Percentiles rank a stretch among this genome's conserved stretches.
Evolutionary conservation across 2,329 filamentous ascomycete genomes (phyloP).

Genomic region (Aspergillus thermomutatus): DNA sequence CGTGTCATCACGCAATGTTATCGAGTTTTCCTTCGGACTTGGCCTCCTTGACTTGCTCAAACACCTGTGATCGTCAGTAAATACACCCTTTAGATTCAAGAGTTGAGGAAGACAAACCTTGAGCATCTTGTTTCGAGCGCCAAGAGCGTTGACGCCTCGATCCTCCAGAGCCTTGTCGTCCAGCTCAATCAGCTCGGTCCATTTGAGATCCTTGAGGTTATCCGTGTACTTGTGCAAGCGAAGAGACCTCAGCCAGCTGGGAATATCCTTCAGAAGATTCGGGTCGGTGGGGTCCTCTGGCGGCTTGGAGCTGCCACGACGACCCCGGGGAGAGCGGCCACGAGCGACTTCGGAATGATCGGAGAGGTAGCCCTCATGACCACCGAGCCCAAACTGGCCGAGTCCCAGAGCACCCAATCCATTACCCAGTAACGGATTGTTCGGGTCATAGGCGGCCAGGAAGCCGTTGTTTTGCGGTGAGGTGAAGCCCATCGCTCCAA

Average conservation of each 20-base stretch:
- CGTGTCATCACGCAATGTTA: conserved; percentile 25
- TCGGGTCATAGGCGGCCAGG: conserved; percentile 76
- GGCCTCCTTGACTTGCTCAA: conserved; percentile 89
- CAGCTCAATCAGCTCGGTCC: conserved; percentile 86
- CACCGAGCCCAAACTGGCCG: conserved; percentile 65
- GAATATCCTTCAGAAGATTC: conserved; percentile 86
- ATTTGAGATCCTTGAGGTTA: conserved; percentile 94
- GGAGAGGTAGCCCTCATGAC: conserved; percentile 82
- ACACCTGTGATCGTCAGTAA: conserved; percentile 57
- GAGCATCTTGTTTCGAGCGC: conserved; percentile 93
- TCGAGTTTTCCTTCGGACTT: conserved; percentile 69
- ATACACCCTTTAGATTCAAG: not conserved
- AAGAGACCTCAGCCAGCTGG: conserved; percentile 90
- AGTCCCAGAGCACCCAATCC: conserved; percentile 70
- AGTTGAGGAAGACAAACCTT: conserved; percentile 59
- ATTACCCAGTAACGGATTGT: conserved; percentile 67
- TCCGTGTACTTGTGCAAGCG: conserved; percentile 98
- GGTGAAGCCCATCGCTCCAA: conserved; percentile 68
- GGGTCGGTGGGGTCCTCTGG: conserved; percentile 96
- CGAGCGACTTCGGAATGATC: conserved; percentile 90
- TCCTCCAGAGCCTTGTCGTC: conserved; percentile 92
- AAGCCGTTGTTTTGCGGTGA: conserved; percentile 95
- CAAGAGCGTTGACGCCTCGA: conserved; percentile 89
- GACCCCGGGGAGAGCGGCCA: conserved; percentile 85
- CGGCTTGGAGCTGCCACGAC: conserved; percentile 92